Conservation (phyloP, 306 rosid genomes). For the Acacia confusa region DNA sequence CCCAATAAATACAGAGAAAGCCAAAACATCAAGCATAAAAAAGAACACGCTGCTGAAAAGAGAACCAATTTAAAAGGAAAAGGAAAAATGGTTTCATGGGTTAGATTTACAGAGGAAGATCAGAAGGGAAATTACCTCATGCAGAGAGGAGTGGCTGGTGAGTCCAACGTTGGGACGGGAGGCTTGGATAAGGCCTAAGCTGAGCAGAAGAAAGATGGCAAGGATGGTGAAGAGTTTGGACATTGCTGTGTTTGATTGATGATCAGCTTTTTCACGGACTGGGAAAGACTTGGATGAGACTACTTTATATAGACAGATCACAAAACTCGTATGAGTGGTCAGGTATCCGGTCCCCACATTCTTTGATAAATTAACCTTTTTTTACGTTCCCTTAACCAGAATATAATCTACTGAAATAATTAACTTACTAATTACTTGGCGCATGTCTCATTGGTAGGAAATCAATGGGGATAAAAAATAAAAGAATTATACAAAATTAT, state of each 20-base stretch:
- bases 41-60: not conserved
- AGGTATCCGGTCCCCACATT: not conserved
- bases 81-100: not conserved
- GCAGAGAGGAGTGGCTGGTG: slow-evolving; percentile 13
- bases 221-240: slow-evolving; percentile 45
- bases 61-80: not conserved
- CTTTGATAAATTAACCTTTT: not conserved
- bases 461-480: not conserved
- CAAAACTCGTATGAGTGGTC: not conserved
- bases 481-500: no score
- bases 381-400: not conserved
- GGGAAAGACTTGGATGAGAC: not conserved
- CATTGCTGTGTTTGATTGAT: slow-evolving; percentile 33
- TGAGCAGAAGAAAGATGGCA: slow-evolving; percentile 50
- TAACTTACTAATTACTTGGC: not conserved
- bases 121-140: slow-evolving; percentile 30
- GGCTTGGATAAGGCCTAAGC: slow-evolving; percentile 43
- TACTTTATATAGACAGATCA: slow-evolving; percentile 23
- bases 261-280: not conserved
- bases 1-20: not conserved
- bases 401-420: not conserved
- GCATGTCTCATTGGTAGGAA: not conserved
- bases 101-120: not conserved
- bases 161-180: slow-evolving; percentile 41
- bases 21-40: not conserved